Base-by-base conservation (phyloP, 1,139 yeast genomes). In the Yamadazyma siamensis region DNA sequence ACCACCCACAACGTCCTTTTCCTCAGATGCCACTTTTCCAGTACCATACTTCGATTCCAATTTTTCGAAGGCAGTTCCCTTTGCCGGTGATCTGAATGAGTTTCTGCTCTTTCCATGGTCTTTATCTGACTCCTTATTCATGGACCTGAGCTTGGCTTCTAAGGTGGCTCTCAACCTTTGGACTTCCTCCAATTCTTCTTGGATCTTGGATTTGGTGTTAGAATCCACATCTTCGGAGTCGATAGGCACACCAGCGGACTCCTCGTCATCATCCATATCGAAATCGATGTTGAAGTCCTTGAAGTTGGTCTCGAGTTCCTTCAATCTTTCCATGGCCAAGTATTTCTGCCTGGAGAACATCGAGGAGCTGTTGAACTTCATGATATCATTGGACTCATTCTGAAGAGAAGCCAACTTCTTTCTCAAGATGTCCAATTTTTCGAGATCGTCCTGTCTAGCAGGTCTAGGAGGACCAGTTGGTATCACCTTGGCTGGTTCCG, bases 381-480 rank as follows among this genome's bases (percentile, higher is more conserved):
- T 65, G 27, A 83, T 77, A 43, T 79, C 86, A 51, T 83, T 83
- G 2, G 88, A 79, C 50, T 83, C 89, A 31, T 69, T 69, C 52
- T 83, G 91, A 25, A 83, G 59, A 7, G 71, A 67, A 5, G 80
- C 69, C 25, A 83, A 56, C 43, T 77, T 77, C 39, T 70, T 68
- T 39, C 84, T 65, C 29, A 83, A 59, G n/a, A 59, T 59, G 33
- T 72, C 74, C 29, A 83, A 52, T 32, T 65, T 65, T 11, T 57
- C 66, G 27, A 66, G 54, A 43, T 69, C 75, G 33, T 68, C 74
- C 15, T 49, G 54, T 24, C 69, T 54, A 24, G 56, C 56, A 7
- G 69, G 56, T 31, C 75, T 54, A 25, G 57, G 54, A 4, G 60
- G 58, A 2, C 58, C 61, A 23, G 40, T 44, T 3, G 47, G 46